These are phyloP conservation scores for Metschnikowia noctiluminum DNA, from an alignment of 805 yeast species.

Conservation along the genomic window DNA sequence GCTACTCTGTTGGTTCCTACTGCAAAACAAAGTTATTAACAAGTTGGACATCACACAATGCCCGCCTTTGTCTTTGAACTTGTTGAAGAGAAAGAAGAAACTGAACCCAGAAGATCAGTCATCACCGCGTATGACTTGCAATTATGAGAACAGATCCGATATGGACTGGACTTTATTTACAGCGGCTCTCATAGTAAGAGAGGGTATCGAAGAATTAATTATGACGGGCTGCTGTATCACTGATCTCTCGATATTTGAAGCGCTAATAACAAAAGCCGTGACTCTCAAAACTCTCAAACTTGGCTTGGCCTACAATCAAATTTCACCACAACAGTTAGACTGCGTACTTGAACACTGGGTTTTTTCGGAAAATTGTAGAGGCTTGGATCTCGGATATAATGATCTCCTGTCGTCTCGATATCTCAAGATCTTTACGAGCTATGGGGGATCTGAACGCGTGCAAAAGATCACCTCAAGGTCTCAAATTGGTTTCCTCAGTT, in stretches of 20 bases:
- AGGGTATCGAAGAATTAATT: conserved; percentile 76
- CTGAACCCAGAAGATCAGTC: conserved; percentile 26
- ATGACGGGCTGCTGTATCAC: conserved; percentile 72
- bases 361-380: conserved; percentile 46
- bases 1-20: conserved; percentile 67
- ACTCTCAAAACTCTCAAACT: conserved; percentile 53
- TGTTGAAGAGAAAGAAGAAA: conserved; percentile 38
- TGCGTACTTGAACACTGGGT: conserved; percentile 58
- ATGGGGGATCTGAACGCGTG: conserved; percentile 19
- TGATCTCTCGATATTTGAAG: conserved; percentile 52
- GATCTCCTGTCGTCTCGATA: conserved; percentile 46
- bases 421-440: conserved; percentile 38
- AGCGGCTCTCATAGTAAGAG: conserved; percentile 63
- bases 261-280: conserved; percentile 55
- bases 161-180: conserved; percentile 82
- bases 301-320: conserved; percentile 75
- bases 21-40: conserved; percentile 55
- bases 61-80: conserved; percentile 45
- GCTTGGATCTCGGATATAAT: conserved; percentile 83
- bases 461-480: conserved; percentile 20
- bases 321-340: conserved; percentile 56
- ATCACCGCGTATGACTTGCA: conserved; percentile 42
- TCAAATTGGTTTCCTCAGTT: conserved; percentile 47
- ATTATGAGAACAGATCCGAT: conserved; percentile 57
- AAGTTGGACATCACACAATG: conserved; percentile 73